phyloP scores from a whole-genome alignment of 2,329 filamentous ascomycete genomes.

The Fusarium sterilihyphosum region DNA sequence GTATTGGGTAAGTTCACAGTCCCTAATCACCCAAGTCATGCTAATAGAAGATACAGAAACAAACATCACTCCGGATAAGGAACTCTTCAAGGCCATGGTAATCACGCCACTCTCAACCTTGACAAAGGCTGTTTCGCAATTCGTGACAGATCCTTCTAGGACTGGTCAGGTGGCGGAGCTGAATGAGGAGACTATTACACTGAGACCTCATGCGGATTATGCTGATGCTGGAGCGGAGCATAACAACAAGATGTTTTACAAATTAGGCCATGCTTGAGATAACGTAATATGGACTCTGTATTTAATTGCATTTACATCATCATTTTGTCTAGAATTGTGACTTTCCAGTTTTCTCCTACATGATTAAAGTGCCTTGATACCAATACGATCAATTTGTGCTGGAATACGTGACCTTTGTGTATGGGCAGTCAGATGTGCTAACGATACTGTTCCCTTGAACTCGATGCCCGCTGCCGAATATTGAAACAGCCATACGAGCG shows the following conservation, averaged over 20 bases:
- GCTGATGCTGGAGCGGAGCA: slow-evolving; percentile 2
- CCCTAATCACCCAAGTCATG: background rate
- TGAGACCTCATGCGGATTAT: background rate
- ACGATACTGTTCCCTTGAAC: fast-evolving
- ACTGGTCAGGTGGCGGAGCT: background rate
- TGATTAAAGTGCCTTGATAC: fast-evolving
- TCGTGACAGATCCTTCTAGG: background rate
- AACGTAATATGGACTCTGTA: fast-evolving
- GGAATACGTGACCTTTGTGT: fast-evolving
- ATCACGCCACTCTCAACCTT: background rate
- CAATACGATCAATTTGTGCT: background rate
- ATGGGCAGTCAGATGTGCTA: fast-evolving
- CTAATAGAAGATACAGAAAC: background rate
- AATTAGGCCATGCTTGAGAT: background rate
- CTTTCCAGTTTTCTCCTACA: fast-evolving
- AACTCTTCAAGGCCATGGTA: background rate
- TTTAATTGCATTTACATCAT: background rate
- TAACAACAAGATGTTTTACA: slow-evolving; percentile 8
- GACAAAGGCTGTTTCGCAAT: background rate
- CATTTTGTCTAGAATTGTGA: fast-evolving
- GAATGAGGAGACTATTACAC: background rate
- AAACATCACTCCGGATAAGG: background rate
- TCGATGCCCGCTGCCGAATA: background rate
- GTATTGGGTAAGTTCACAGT: background rate
- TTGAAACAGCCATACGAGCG: background rate